Conservation (phyloP, 495 filamentous ascomycete genomes). For the Viridothelium virens region DNA sequence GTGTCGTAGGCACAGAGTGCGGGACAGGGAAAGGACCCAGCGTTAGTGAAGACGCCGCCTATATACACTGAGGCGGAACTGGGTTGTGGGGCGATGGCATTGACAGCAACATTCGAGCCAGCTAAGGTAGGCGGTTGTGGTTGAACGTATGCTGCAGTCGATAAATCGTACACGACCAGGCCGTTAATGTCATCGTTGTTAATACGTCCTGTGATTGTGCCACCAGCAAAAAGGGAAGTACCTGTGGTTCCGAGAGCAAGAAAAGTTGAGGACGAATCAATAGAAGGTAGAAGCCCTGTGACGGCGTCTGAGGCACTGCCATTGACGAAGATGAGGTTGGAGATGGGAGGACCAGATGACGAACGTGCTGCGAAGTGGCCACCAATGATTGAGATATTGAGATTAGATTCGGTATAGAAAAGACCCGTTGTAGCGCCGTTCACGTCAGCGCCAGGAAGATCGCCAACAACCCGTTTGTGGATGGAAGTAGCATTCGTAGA, state of each 20-base stretch:
- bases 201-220: slow-evolving; percentile 62
- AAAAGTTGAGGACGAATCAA: slow-evolving; percentile 62
- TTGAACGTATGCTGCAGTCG: slow-evolving; percentile 47
- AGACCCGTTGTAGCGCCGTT: slow-evolving; percentile 65
- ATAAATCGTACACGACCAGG: slow-evolving; percentile 72
- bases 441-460: slow-evolving; percentile 37
- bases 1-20: slow-evolving; percentile 73
- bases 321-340: slow-evolving; percentile 73
- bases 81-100: slow-evolving; percentile 61
- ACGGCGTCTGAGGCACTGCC: slow-evolving; percentile 53
- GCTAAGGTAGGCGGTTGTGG: slow-evolving; percentile 63
- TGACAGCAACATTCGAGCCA: slow-evolving; percentile 62
- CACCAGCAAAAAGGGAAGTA: slow-evolving; percentile 73
- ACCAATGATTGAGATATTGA: slow-evolving; percentile 80
- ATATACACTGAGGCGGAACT: slow-evolving; percentile 69
- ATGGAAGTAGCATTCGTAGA: slow-evolving; percentile 27
- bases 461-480: slow-evolving; percentile 50
- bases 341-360: slow-evolving; percentile 59
- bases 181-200: slow-evolving; percentile 58
- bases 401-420: slow-evolving; percentile 59
- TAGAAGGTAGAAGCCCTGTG: slow-evolving; percentile 40
- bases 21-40: slow-evolving; percentile 75
- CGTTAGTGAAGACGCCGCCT: slow-evolving; percentile 70
- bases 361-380: slow-evolving; percentile 74
- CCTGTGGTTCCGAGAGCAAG: slow-evolving; percentile 58